Base-by-base conservation (phyloP, 108 stramenopile species). In the Cylindrotheca closterium region DNA sequence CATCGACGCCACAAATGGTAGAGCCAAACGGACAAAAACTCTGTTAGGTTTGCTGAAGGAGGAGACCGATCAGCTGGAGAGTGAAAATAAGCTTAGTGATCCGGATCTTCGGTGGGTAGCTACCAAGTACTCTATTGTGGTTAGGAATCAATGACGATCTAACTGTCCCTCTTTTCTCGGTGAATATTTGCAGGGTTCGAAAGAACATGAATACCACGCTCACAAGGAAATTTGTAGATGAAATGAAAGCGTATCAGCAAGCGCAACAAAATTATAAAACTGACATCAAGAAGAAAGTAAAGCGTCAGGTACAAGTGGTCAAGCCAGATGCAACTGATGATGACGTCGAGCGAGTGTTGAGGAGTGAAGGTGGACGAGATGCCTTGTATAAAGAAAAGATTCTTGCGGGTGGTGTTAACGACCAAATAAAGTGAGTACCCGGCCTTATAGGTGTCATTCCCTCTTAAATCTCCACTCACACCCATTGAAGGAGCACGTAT, bases 201-300 rank as follows among this genome's bases (percentile, higher is more conserved):
- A 89, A 97, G 51, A 99, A 98, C 68, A 79, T 99, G 52, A 74
- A 78, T 24, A 97, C 92, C 67, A 98, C 99, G 1, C 71, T 97
- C 48, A 95, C 96, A 12, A 82, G 94, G 18, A 98, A 98, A 60
- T 99, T 99, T 66, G 93, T 98, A 51, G 96, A 98, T 72, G 97
- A 97, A 61, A 96, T 97, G 87, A 97, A 98, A 77, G 65, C 79
- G 30, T 99, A 98, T 75, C 98, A 99, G 71, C 77, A 75, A 47
- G 81, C 95, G 1, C 98, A 99, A 74, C 94, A 94, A 81, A 82
- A 94, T 65, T 99, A 97, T 73, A 99, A 99, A 72, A 90, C 89
- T 7, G 93, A 94, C 58, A 90, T 99, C 28, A 94, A 97, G 63
- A 86, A 87, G 23, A 99, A 98, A 77, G 94, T 96, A 4, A 87